Evolutionary conservation across 2,329 filamentous ascomycete species (phyloP), one percentile per base, ranked within the genome.

Genomic region (Neopestalotiopsis clavispora): DNA sequence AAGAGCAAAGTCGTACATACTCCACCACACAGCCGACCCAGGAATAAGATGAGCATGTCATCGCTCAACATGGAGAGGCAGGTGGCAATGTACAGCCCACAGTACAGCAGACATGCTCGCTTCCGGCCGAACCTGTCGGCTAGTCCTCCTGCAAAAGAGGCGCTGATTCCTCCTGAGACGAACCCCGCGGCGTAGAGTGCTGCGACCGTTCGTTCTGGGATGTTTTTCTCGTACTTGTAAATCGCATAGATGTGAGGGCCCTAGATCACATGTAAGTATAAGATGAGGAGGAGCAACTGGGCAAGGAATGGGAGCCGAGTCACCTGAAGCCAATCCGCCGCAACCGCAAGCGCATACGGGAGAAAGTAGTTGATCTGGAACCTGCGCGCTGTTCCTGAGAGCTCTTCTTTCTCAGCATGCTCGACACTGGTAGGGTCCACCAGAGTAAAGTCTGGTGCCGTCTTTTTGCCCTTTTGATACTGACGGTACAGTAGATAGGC

Each of bases 1-100:
- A 86, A 89, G 20, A 90, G 81, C 17, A 90, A 78, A 13, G 86
- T 89, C 12, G 87, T 88, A 69, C 84, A 85, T 17, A 90, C 73
- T 0, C 88, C 88, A 14, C 87, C 87, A 10, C 85, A 80, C 0
- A 86, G 74, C 17, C 87, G 82, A 14, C 88, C 89, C 3, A 85
- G 61, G 73, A 88, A 88, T 0, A 90, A 80, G 4, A 87, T 62
- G 3, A 76, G 73, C 4, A 83, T 70, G 49, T 78, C 74, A 34
- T 80, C 76, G 64, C 82, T 81, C 30, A 89, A 77, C 63, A 87
- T 85, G 17, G 85, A 83, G 61, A 86, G 78, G 76, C 86, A 89
- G 1, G 86, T 86, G 4, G 84, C 71, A 1, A 82, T 80, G 74
- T 89, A 89, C 30, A 84, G 77, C 20, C 82, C 73, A 77, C 87